These are phyloP conservation scores for Mucor indicus DNA, from an alignment of 371 early-diverging fungal species.

Conservation along the genomic window DNA sequence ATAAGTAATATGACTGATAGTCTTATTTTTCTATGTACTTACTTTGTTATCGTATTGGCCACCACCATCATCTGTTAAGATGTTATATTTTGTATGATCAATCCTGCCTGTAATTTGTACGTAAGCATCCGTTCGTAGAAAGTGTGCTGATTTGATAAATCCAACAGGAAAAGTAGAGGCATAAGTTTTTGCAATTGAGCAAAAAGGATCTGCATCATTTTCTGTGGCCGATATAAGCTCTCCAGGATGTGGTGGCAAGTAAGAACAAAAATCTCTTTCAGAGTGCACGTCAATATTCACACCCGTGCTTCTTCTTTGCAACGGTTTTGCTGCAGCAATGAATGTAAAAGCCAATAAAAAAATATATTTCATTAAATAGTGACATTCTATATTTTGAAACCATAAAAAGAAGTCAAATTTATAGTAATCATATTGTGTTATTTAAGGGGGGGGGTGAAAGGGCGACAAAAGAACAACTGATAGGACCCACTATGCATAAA, in stretches of 20 bases:
- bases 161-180: slow-evolving; percentile 37
- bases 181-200: slow-evolving; percentile 20
- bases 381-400: too few relatives aligned
- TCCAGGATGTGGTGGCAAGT: slow-evolving; percentile 40
- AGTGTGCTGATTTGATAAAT: slow-evolving; percentile 46
- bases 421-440: too few relatives aligned
- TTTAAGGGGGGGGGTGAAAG: too few relatives aligned
- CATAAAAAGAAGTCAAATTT: too few relatives aligned
- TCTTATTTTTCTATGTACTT: background rate
- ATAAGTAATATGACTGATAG: background rate
- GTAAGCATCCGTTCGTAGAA: slow-evolving; percentile 24
- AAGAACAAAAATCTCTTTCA: slow-evolving; percentile 34
- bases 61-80: slow-evolving; percentile 43
- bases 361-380: too few relatives aligned
- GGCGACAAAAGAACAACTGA: too few relatives aligned
- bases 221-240: slow-evolving; percentile 36
- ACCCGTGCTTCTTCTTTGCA: slow-evolving; percentile 10
- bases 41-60: slow-evolving; percentile 54
- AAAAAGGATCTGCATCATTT: slow-evolving; percentile 29
- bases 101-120: slow-evolving; percentile 53
- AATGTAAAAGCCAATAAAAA: too few relatives aligned
- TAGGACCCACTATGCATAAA: too few relatives aligned
- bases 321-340: too few relatives aligned
- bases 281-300: slow-evolving; percentile 24
- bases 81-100: slow-evolving; percentile 33